phyloP scores from a whole-genome alignment of 1,284 basidiomycete species.

The Earliella scabrosa region DNA sequence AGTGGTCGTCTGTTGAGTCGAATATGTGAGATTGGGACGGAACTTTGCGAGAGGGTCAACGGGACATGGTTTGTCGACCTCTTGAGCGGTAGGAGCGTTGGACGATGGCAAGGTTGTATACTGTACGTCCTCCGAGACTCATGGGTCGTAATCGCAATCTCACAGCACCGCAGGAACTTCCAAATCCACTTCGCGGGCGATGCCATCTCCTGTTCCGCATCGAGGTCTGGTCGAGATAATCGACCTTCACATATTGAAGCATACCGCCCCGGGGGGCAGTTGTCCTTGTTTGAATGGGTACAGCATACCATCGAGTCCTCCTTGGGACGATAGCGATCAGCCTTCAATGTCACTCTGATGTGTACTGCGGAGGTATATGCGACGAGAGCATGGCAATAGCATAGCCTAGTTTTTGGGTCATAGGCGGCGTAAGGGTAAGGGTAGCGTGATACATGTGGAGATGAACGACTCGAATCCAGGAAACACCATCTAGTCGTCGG shows the following conservation, averaged over 20 bases:
- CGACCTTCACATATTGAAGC: conserved; percentile 35
- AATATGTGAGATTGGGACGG: conserved; percentile 68
- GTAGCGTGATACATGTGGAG: conserved; percentile 22
- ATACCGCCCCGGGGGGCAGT: conserved; percentile 40
- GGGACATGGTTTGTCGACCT: conserved; percentile 81
- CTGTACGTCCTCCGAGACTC: no score
- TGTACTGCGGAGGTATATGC: no score
- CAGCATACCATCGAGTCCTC: conserved; percentile 29
- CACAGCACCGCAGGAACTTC: conserved; percentile 55
- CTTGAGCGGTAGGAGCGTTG: conserved; percentile 65
- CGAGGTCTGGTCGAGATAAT: conserved; percentile 46
- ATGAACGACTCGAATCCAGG: conserved; percentile 7
- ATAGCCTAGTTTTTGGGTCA: conserved; percentile 29
- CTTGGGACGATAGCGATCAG: conserved; percentile 12
- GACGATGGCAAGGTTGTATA: conserved; percentile 77
- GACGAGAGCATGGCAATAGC: conserved; percentile 20
- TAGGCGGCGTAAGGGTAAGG: conserved; percentile 17
- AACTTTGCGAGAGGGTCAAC: conserved; percentile 54
- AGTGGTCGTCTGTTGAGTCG: conserved; percentile 66
- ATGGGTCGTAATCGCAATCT: no score
- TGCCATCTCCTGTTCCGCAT: conserved; percentile 59
- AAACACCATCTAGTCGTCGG: conserved; percentile 50
- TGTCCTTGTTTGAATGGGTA: conserved; percentile 31
- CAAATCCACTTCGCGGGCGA: conserved; percentile 55
- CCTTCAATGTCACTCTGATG: background rate